Conservation (phyloP, 2,329 filamentous ascomycete genomes). For the Sporothrix curviconia region DNA sequence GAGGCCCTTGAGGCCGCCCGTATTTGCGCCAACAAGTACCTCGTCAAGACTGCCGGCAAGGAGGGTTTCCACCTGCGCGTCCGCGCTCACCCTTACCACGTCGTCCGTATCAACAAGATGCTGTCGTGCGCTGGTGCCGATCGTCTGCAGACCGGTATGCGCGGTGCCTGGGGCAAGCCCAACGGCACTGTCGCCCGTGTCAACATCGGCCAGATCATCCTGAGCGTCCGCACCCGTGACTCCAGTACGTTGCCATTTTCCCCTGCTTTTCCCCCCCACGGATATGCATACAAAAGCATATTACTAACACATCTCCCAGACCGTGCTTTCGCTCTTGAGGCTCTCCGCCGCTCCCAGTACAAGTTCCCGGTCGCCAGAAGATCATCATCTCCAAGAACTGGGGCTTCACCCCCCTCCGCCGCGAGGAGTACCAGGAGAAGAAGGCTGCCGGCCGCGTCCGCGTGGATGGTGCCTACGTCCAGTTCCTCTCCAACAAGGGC, state of each 20-base stretch:
- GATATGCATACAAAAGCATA: too few species aligned
- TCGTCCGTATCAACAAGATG: constrained; percentile 99
- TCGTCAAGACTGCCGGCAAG: constrained; percentile 66
- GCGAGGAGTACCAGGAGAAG: constrained; percentile 95
- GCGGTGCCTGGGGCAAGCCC: constrained; percentile 99
- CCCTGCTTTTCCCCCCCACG: background rate
- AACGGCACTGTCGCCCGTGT: constrained; percentile 98
- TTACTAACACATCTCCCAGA: constrained; percentile 41
- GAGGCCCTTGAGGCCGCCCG: constrained; percentile 99
- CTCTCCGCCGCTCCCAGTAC: constrained; percentile 98
- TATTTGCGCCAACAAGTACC: constrained; percentile 95
- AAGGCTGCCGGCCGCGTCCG: constrained; percentile 90
- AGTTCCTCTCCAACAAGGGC: constrained; percentile 97
- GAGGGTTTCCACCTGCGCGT: constrained; percentile 68
- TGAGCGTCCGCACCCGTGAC: constrained; percentile 96
- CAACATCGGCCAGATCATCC: constrained; percentile 99
- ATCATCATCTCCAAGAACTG: constrained; percentile 99
- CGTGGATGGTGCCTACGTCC: constrained; percentile 97
- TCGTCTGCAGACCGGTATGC: constrained; percentile 99
- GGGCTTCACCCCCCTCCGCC: constrained; percentile 97
- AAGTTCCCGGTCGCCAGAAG: constrained; percentile 99
- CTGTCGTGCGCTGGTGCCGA: constrained; percentile 99
- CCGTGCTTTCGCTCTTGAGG: constrained; percentile 91
- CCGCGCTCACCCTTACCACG: constrained; percentile 97
- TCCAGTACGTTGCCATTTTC: constrained; percentile 54